Evolutionary conservation across 495 filamentous ascomycete genomes (phyloP).

Genomic region (Aspergillus homomorphus): DNA sequence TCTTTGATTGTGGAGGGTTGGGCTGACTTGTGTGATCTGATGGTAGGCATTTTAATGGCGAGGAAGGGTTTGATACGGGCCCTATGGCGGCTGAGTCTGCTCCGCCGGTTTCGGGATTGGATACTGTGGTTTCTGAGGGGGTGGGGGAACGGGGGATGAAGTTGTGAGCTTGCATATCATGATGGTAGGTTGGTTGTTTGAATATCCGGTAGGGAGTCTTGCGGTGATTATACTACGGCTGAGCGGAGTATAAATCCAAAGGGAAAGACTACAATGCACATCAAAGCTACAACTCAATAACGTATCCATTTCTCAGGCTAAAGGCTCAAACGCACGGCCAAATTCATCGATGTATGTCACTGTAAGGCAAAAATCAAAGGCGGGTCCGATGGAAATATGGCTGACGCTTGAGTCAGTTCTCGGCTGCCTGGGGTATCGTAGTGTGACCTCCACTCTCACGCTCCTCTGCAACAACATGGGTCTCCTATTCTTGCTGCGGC

Average conservation of each 20-base stretch:
- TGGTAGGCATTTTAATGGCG: conserved; percentile 68
- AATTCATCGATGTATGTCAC: not conserved
- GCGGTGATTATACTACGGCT: not conserved
- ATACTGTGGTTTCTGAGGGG: conserved; percentile 3
- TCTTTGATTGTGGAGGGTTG: not conserved
- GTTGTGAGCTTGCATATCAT: no score
- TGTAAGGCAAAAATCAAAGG: not conserved
- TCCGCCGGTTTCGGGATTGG: conserved; percentile 8
- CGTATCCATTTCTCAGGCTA: not conserved
- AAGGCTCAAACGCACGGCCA: not conserved
- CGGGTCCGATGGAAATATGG: not conserved
- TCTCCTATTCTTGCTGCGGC: conserved; percentile 8
- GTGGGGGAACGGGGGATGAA: conserved; percentile 1
- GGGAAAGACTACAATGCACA: not conserved
- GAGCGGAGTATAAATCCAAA: no score
- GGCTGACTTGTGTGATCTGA: conserved; percentile 9
- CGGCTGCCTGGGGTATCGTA: conserved; percentile 16
- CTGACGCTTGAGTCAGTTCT: conserved; percentile 6
- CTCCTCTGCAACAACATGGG: not conserved
- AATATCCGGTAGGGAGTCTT: not conserved
- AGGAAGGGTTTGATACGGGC: conserved; percentile 63
- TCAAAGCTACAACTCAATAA: not conserved
- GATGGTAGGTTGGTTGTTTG: not conserved
- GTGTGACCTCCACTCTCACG: not conserved
- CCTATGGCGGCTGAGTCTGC: conserved; percentile 31